Base-by-base conservation (phyloP, 345 rosid genomes). In the Aquilaria malaccensis region DNA sequence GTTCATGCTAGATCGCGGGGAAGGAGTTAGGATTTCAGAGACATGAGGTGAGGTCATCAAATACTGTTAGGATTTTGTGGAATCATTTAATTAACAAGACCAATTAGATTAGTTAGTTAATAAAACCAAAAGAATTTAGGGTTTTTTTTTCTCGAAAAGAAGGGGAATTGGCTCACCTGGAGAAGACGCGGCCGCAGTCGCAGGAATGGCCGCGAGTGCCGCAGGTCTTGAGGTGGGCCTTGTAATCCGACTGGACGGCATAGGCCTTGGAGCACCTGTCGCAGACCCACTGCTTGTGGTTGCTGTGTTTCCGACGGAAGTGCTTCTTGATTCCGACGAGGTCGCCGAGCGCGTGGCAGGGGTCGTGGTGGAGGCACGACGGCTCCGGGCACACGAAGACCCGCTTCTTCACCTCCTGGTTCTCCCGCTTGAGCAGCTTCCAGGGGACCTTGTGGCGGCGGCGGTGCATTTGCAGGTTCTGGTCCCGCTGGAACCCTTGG, bases 131-230 rank as follows among this genome's bases (percentile, higher is more conserved):
- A 52, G 10, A 7, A 59, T 9, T n/a, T 11, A 30, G 54, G 55
- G 33, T 64, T 57, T 29, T 58, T 4, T 22, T 22, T 22, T 22
- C 22, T 22, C 22, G 29, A 12, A 51, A 52, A 62, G 11, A 14
- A 51, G 13, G 15, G 4, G 15, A 3, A 58, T 37, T 37, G 29
- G 33, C 33, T 13, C 58, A 88, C 96, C 96, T 83, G 86, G 96
- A 88, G 68, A 88, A 88, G 65, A 88, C 96, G 3, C 96, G 92
- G 72, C 96, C 96, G 66, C 96, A 88, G 74, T 88, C 96, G 49
- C 96, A 88, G 49, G 92, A 88, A 68, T 88, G 96, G 61, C 96
- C 96, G 64, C 96, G 69, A 15, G 92, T 88, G 47, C 96, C 96
- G 68, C 96, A 88, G 62, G 92, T 88, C 70, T 88, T 88, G 70